Evolutionary conservation across 352 stramenopile species (phyloP).

Genomic region (Phytophthora pseudosyringae): DNA sequence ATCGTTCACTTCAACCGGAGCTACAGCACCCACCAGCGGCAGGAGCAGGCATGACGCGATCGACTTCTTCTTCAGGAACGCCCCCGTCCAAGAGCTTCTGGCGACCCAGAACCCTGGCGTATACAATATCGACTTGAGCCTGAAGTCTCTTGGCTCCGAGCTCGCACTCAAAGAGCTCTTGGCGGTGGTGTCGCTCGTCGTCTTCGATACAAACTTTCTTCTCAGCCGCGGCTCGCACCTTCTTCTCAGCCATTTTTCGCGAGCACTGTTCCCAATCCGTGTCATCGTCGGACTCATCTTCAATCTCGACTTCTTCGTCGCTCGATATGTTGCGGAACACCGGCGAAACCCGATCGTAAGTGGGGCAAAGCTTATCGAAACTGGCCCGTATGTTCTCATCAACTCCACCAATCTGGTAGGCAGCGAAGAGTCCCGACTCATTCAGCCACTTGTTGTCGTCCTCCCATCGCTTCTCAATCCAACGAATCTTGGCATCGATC

Average conservation of each 20-base stretch:
- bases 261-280: too few relatives aligned
- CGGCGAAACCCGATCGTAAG: neutral
- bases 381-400: neutral
- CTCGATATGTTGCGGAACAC: constrained; percentile 2
- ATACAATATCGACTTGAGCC: constrained; percentile 4
- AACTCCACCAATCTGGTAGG: neutral
- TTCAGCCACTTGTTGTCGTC: neutral
- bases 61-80: neutral
- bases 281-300: neutral
- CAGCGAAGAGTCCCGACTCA: neutral
- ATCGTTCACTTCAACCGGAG: neutral
- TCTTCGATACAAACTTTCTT: constrained; percentile 1
- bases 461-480: neutral
- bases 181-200: neutral
- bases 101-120: constrained; percentile 3
- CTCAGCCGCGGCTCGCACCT: too few relatives aligned
- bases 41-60: constrained; percentile 2
- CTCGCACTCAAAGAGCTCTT: constrained; percentile 10
- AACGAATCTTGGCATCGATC: neutral
- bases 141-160: neutral
- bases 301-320: neutral
- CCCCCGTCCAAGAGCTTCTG: constrained; percentile 6
- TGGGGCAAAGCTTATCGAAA: neutral
- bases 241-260: too few relatives aligned
- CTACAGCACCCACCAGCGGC: too few relatives aligned